Percentiles rank a stretch among this genome's conserved stretches.
Conservation (phyloP, 345 rosid species). For the Durio zibethinus region DNA sequence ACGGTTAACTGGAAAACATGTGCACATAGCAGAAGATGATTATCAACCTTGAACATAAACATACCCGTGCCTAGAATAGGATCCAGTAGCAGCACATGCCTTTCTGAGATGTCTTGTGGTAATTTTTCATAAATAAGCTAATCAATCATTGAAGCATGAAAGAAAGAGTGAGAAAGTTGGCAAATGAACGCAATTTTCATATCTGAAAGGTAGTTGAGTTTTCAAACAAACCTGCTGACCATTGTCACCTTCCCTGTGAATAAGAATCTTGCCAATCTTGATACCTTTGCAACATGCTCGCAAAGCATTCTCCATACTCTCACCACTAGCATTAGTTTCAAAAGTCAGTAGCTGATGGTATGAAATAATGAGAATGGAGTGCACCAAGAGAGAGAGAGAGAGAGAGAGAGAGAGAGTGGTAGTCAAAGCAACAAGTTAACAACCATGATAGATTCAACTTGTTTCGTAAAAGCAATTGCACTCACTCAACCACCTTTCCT, state of each 20-base stretch:
- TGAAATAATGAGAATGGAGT: neutral
- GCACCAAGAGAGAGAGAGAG: neutral
- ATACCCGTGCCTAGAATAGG: constrained; percentile 97
- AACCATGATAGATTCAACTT: neutral
- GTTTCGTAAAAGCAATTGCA: neutral
- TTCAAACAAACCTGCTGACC: constrained; percentile 86
- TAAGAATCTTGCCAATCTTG: constrained; percentile 93
- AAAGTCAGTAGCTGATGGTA: constrained; percentile 6
- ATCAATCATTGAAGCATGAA: constrained; percentile 8
- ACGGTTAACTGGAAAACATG: neutral
- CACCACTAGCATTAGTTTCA: constrained; percentile 57
- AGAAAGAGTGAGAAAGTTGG: constrained; percentile 12
- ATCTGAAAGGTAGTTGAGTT: constrained; percentile 9
- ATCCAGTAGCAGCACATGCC: constrained; percentile 88
- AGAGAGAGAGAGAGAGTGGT: neutral
- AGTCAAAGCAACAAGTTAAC: neutral
- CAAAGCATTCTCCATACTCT: constrained; percentile 98
- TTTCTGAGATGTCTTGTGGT: constrained; percentile 85
- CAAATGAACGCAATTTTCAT: neutral
- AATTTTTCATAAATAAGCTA: constrained; percentile 95
- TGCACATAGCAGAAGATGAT: neutral
- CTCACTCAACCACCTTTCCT: neutral
- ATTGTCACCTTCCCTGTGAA: constrained; percentile 97
- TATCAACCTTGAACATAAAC: constrained; percentile 9
- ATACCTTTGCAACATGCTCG: constrained; percentile 99